These are phyloP conservation scores for Plantago coronopus DNA, from an alignment of 305 asterid species.

Conservation along the genomic window DNA sequence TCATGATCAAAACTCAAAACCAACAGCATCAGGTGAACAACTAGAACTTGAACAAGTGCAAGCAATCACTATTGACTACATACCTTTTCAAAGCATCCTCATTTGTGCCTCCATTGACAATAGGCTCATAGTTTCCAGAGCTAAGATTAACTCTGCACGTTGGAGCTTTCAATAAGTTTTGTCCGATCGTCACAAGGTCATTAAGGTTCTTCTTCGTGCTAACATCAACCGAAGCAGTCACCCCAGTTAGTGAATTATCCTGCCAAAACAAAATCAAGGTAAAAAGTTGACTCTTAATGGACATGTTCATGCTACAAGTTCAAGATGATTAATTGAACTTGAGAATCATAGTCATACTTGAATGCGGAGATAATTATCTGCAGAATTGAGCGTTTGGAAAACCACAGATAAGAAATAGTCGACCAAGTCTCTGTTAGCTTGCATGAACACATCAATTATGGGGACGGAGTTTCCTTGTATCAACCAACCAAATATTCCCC, in stretches of 20 bases:
- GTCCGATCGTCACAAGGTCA: slow-evolving; percentile 4
- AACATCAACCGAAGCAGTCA: slow-evolving; percentile 11
- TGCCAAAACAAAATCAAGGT: not conserved
- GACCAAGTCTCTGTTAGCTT: slow-evolving; percentile 18
- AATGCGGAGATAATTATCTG: slow-evolving; percentile 15
- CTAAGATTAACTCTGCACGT: slow-evolving; percentile 6
- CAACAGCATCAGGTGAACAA: not conserved
- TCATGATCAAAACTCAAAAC: no score
- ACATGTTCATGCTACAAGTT: no score
- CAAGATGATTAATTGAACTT: no score
- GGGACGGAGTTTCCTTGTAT: slow-evolving; percentile 18
- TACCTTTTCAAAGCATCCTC: slow-evolving; percentile 15
- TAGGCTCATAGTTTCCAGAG: slow-evolving; percentile 9
- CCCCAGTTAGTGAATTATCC: slow-evolving; percentile 21
- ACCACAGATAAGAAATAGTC: slow-evolving; percentile 1
- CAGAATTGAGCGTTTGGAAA: not conserved
- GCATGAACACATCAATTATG: slow-evolving; percentile 17
- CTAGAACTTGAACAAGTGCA: not conserved
- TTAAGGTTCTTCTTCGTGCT: slow-evolving; percentile 4
- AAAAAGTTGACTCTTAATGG: not conserved
- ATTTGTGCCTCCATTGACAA: slow-evolving; percentile 13
- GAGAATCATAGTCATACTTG: not conserved
- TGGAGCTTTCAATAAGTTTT: slow-evolving; percentile 9
- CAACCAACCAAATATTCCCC: slow-evolving; percentile 26
- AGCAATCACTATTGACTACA: not conserved